A percentile compares a stretch with the other conserved stretches of the same genome.
Evolutionary conservation across 192 early-diverging fungal genomes (phyloP).

Genomic region (Coemansia biformis): DNA sequence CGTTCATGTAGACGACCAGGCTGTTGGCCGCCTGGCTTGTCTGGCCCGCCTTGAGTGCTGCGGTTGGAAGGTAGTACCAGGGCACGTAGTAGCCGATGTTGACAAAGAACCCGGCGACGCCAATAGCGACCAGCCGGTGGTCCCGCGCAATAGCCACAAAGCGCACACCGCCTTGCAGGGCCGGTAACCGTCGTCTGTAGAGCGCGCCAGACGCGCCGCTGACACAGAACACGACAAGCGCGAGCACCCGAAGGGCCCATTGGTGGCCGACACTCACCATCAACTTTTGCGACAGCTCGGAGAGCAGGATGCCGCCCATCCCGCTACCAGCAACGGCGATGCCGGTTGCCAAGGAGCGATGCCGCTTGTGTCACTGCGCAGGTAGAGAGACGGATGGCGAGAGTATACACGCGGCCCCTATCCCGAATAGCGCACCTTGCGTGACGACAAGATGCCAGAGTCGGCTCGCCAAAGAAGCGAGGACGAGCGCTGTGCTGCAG

Average conservation of each 20-base stretch:
- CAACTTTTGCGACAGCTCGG: slow-evolving; percentile 54
- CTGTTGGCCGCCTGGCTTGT: slow-evolving; percentile 33
- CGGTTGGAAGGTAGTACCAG: slow-evolving; percentile 42
- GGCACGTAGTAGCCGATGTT: slow-evolving; percentile 36
- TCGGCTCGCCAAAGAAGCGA: slow-evolving; percentile 29
- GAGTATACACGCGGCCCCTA: slow-evolving; percentile 61
- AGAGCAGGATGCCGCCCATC: slow-evolving; percentile 64
- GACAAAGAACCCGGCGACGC: slow-evolving; percentile 27
- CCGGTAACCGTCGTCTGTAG: slow-evolving; percentile 21
- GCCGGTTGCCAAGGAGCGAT: slow-evolving; percentile 66
- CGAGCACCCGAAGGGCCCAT: slow-evolving; percentile 33
- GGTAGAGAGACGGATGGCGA: slow-evolving; percentile 67
- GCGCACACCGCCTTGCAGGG: slow-evolving; percentile 12
- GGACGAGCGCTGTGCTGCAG: slow-evolving; percentile 16
- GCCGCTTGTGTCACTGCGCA: slow-evolving; percentile 65
- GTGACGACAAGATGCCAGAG: slow-evolving; percentile 69
- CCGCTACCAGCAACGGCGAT: slow-evolving; percentile 70
- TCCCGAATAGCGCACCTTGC: slow-evolving; percentile 69
- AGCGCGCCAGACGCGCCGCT: slow-evolving; percentile 22
- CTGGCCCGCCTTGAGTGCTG: slow-evolving; percentile 31
- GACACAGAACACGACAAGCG: slow-evolving; percentile 19
- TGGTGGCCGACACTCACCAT: slow-evolving; percentile 47
- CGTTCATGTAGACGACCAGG: slow-evolving; percentile 38
- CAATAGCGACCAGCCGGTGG: slow-evolving; percentile 14
- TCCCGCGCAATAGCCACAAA: slow-evolving; percentile 22